Percentiles rank a stretch among this genome's conserved stretches.
These are phyloP conservation scores for Quercus parvula DNA, from an alignment of 306 rosid species.

Conservation along the genomic window DNA sequence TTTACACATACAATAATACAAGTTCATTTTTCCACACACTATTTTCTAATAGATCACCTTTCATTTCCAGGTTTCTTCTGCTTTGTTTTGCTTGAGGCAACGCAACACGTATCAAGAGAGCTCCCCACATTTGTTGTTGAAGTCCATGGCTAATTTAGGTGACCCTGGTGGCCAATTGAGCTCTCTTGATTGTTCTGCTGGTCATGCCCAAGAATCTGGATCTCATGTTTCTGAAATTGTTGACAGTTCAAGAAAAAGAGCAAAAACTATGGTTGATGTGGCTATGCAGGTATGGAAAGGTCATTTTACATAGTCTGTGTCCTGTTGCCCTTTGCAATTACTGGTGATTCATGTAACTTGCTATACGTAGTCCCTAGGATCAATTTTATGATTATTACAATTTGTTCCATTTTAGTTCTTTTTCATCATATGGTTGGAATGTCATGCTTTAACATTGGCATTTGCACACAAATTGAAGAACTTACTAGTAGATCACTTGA, in stretches of 20 bases:
- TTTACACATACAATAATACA: no score
- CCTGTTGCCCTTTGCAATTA: slow-evolving; percentile 1
- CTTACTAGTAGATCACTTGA: slow-evolving; percentile 7
- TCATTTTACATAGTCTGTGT: not conserved
- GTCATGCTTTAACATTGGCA: not conserved
- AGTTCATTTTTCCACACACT: no score
- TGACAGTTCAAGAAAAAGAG: slow-evolving; percentile 75
- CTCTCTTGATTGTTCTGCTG: slow-evolving; percentile 46
- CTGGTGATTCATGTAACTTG: not conserved
- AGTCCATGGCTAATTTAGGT: slow-evolving; percentile 44
- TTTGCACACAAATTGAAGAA: slow-evolving; percentile 14
- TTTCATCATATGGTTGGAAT: slow-evolving; percentile 9
- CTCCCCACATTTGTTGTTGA: slow-evolving; percentile 42
- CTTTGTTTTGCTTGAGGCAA: slow-evolving; percentile 77
- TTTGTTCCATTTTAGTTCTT: not conserved
- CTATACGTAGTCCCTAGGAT: slow-evolving; percentile 9
- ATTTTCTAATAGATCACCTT: slow-evolving; percentile 14
- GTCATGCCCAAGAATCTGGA: slow-evolving; percentile 53
- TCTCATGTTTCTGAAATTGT: slow-evolving; percentile 78
- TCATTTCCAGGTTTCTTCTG: slow-evolving; percentile 72
- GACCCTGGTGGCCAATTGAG: slow-evolving; percentile 57
- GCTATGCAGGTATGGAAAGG: slow-evolving; percentile 68
- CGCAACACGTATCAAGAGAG: slow-evolving; percentile 76
- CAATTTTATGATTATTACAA: not conserved
- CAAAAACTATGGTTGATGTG: slow-evolving; percentile 62